Conservation (phyloP, 2,329 filamentous ascomycete species). For the Cyclaneusma minus region DNA sequence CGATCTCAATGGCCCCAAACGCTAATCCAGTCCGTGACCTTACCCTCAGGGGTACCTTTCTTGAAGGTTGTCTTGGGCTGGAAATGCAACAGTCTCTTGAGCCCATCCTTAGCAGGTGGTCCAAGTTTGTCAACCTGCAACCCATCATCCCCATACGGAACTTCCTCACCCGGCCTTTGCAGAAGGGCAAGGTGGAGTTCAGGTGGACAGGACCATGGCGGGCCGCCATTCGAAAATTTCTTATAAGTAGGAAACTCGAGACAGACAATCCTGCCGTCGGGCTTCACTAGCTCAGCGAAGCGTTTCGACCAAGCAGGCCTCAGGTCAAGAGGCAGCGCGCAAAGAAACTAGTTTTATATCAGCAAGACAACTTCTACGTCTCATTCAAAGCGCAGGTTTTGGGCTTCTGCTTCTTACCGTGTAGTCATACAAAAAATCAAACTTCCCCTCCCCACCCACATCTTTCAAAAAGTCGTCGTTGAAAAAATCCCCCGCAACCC, state of each 20-base stretch:
- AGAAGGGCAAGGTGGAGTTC: slow-evolving; percentile 60
- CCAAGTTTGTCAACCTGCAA: slow-evolving; percentile 30
- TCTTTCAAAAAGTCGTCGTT: slow-evolving; percentile 36
- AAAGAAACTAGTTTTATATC: slow-evolving; percentile 35
- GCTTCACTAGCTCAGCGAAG: slow-evolving; percentile 32
- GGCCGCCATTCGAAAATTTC: slow-evolving; percentile 45
- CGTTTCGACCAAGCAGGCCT: slow-evolving; percentile 37
- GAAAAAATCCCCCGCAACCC: slow-evolving; percentile 54
- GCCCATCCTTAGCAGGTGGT: slow-evolving; percentile 21
- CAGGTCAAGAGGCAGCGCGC: slow-evolving; percentile 37
- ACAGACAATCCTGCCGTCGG: slow-evolving; percentile 38
- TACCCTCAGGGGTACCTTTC: slow-evolving; percentile 28
- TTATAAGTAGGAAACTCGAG: slow-evolving; percentile 71
- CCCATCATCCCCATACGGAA: slow-evolving; percentile 42
- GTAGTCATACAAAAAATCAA: slow-evolving; percentile 53
- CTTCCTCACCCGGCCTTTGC: slow-evolving; percentile 48
- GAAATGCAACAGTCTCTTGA: slow-evolving; percentile 30
- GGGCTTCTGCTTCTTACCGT: slow-evolving; percentile 34
- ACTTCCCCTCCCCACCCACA: slow-evolving; percentile 25
- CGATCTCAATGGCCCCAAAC: slow-evolving; percentile 27
- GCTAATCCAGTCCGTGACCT: slow-evolving; percentile 35
- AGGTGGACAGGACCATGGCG: slow-evolving; percentile 56
- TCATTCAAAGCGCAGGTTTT: neutral
- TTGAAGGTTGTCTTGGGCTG: slow-evolving; percentile 34
- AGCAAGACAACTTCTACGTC: neutral